Percentiles rank a stretch among this genome's conserved stretches.
These are phyloP conservation scores for Turnera subulata DNA, from an alignment of 345 rosid species.

Conservation along the genomic window DNA sequence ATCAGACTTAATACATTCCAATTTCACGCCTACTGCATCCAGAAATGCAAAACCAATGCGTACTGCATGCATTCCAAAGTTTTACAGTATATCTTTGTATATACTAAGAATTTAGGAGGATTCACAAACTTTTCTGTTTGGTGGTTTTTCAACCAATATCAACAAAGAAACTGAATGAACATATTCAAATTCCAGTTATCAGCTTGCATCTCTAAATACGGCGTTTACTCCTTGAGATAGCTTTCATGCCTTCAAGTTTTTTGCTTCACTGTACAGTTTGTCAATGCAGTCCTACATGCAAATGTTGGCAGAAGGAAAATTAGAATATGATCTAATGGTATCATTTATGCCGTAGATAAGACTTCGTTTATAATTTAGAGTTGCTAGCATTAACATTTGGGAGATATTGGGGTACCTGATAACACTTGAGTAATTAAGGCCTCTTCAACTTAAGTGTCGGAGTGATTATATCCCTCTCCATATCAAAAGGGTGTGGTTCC, in stretches of 20 bases:
- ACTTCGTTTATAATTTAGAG: too few species aligned
- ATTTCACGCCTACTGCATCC: too few species aligned
- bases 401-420: conserved; percentile 48
- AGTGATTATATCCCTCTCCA: conserved; percentile 78
- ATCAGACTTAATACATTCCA: too few species aligned
- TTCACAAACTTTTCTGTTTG: not conserved
- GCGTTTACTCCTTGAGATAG: conserved; percentile 7
- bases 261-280: conserved; percentile 68
- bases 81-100: too few species aligned
- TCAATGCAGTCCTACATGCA: conserved; percentile 51
- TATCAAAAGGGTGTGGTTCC: conserved; percentile 77
- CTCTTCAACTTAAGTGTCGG: conserved; percentile 91
- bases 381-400: too few species aligned
- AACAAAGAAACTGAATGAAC: not conserved
- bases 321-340: not conserved
- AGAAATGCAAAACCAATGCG: not conserved
- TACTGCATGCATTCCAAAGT: too few species aligned
- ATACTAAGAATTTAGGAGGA: too few species aligned
- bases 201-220: not conserved
- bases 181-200: not conserved
- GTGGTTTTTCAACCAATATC: conserved; percentile 4
- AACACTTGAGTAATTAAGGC: conserved; percentile 76
- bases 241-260: conserved; percentile 45
- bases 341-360: not conserved
- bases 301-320: not conserved